Conservation (phyloP, 139 green algal genomes). For the Micractinium sp. region DNA sequence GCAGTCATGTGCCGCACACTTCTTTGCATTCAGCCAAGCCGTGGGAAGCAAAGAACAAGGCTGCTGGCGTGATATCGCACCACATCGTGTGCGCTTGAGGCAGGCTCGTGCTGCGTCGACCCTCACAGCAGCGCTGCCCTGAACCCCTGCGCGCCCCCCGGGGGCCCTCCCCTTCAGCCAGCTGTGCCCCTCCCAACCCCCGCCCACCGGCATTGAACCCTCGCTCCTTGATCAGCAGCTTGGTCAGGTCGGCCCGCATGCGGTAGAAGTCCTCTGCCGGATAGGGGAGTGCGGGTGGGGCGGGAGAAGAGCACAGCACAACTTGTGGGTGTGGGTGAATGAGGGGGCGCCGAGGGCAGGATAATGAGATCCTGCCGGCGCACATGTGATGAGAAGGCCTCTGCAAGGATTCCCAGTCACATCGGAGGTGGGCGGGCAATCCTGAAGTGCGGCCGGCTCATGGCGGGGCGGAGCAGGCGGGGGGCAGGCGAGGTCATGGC, state of each 20-base stretch:
- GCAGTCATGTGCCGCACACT: too few relatives aligned
- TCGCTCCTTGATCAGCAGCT: conserved; percentile 53
- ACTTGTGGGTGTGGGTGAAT: too few relatives aligned
- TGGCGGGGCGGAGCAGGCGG: too few relatives aligned
- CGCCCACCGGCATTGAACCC: conserved; percentile 33
- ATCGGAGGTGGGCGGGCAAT: not conserved
- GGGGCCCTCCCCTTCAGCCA: not conserved
- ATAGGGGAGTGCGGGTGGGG: not conserved
- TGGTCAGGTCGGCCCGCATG: conserved; percentile 62
- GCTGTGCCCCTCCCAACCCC: not conserved
- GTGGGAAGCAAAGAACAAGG: too few relatives aligned
- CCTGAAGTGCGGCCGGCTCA: too few relatives aligned
- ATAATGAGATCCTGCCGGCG: not conserved
- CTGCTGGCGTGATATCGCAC: too few relatives aligned
- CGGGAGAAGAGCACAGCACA: not conserved
- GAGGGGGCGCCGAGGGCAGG: too few relatives aligned
- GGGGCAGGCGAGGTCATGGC: too few relatives aligned
- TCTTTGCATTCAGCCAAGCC: too few relatives aligned
- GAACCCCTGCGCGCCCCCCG: not conserved
- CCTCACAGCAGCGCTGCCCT: not conserved
- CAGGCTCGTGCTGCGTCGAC: too few relatives aligned
- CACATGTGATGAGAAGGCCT: too few relatives aligned
- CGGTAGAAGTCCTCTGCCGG: conserved; percentile 64
- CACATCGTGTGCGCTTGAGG: too few relatives aligned
- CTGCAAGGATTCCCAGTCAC: not conserved